A percentile compares a stretch with the other conserved stretches of the same genome.
Evolutionary conservation across 2,329 filamentous ascomycete genomes (phyloP).

Genomic region (Verticillium dahliae): DNA sequence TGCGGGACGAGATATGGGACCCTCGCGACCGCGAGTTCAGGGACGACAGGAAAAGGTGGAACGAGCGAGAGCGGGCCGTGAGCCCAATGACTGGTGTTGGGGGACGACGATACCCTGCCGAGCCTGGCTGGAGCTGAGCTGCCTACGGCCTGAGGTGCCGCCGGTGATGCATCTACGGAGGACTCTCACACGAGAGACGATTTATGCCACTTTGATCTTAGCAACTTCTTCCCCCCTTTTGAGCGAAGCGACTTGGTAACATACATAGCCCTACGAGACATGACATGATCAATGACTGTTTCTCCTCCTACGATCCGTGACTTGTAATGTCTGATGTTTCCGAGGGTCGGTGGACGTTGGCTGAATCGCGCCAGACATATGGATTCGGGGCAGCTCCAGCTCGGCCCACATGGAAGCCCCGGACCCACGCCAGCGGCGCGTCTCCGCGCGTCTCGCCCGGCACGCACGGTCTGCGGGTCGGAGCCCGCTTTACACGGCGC

Average conservation of each 20-base stretch:
- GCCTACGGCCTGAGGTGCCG: not conserved
- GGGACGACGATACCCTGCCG: constrained; percentile 11
- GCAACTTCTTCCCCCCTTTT: not conserved
- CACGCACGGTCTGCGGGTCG: too few relatives aligned
- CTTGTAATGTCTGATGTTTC: not conserved
- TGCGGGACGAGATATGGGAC: constrained; percentile 10
- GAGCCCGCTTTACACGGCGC: too few relatives aligned
- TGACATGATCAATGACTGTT: not conserved
- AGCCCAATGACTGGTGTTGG: constrained; percentile 11
- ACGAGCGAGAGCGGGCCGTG: constrained; percentile 5
- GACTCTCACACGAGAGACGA: not conserved
- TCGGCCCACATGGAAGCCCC: too few relatives aligned
- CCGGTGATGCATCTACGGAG: not conserved
- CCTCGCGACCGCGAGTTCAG: constrained; percentile 8
- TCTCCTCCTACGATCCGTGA: not conserved
- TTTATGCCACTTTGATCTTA: not conserved
- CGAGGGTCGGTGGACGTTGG: too few relatives aligned
- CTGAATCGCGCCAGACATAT: too few relatives aligned
- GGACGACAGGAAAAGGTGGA: constrained; percentile 12
- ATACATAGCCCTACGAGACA: not conserved
- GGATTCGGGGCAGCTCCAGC: too few relatives aligned
- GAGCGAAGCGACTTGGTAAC: not conserved
- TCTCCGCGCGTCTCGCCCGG: too few relatives aligned
- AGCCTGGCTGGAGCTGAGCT: constrained; percentile 8
- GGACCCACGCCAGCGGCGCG: too few relatives aligned